Evolutionary conservation across 2,329 filamentous ascomycete genomes (phyloP).

Genomic region (Whalleya microplaca): DNA sequence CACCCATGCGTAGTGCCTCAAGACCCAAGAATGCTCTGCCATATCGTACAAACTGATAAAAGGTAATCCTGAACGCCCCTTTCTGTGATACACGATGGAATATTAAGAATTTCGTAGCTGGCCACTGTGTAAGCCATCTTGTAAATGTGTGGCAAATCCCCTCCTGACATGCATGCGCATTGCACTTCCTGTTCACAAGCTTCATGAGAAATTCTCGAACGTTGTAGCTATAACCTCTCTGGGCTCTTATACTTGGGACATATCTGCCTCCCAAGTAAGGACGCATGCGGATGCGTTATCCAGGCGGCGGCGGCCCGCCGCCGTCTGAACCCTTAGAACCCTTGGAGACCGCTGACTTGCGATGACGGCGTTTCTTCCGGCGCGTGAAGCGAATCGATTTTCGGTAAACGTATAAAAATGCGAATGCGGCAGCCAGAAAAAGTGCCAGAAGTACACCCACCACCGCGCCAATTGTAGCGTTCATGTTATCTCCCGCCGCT

Average conservation of each 20-base stretch:
- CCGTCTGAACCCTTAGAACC: slow-evolving; percentile 16
- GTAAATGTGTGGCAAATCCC: slow-evolving; percentile 12
- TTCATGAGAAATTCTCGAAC: not conserved
- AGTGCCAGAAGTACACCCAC: slow-evolving; percentile 30
- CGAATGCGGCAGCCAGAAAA: slow-evolving; percentile 22
- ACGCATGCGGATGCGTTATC: not conserved
- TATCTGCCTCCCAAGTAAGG: not conserved
- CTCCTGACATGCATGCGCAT: slow-evolving; percentile 1
- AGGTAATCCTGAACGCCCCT: slow-evolving; percentile 3
- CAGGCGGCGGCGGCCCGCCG: slow-evolving; percentile 15
- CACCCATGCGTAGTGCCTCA: slow-evolving; percentile 18
- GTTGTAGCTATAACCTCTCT: not conserved
- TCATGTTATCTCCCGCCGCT: slow-evolving; percentile 14
- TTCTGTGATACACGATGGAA: slow-evolving; percentile 10
- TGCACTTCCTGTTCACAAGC: not conserved
- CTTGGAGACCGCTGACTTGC: slow-evolving; percentile 21
- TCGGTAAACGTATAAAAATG: slow-evolving; percentile 30
- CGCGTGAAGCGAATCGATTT: slow-evolving; percentile 24
- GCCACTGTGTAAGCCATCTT: slow-evolving; percentile 18
- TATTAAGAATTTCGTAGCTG: slow-evolving; percentile 9
- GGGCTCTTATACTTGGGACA: not conserved
- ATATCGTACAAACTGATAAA: slow-evolving; percentile 20
- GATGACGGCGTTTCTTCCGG: slow-evolving; percentile 16
- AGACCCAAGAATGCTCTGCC: slow-evolving; percentile 6
- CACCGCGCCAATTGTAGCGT: slow-evolving; percentile 30